Evolutionary conservation across 345 rosid genomes (phyloP), one percentile per base, ranked within the genome.

Genomic region (Mangifera indica): DNA sequence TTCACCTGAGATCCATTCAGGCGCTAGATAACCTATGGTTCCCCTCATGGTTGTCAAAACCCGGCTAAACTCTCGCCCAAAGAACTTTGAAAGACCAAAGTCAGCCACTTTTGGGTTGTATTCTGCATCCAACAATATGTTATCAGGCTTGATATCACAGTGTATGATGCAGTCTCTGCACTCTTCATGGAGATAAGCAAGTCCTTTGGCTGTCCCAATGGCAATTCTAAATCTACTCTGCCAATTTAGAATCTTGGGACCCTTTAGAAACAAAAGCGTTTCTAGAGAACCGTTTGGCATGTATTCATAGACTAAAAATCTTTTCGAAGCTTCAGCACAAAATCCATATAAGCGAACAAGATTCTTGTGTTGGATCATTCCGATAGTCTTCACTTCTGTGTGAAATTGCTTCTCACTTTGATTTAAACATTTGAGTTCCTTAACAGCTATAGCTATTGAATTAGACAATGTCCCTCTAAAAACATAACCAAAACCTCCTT

Each of bases 371-470:
- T 69, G 80, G 58, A 72, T 68, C 32, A 66, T 62, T 10, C 80
- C 77, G 5, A 72, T 40, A 40, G 77, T 68, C 11, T 24, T 67
- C 10, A 68, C 74, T 55, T 77, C 77, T 18, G 71, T 0, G 12
- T 20, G 62, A 55, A 77, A 72, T 68, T 73, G 74, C 67, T 78
- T 77, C 76, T 77, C 77, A 12, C 74, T 71, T 63, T 78, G 71
- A 11, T 44, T 46, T 11, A 63, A 24, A 37, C 74, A 21, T 49
- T 57, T 67, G 29, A 73, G 81, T 56, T 73, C 53, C 77, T 78
- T 78, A 17, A 78, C 72, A 9, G 71, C 72, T 49, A 69, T 60
- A 21, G 40, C 63, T 0, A 42, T 48, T 67, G 77, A 73, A 69
- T 73, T 55, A 2, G 67, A 37, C 34, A 73, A 44, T 29, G 25